These are phyloP conservation scores for Fusarium algeriense DNA, from an alignment of 2,329 filamentous ascomycete species.

Conservation along the genomic window DNA sequence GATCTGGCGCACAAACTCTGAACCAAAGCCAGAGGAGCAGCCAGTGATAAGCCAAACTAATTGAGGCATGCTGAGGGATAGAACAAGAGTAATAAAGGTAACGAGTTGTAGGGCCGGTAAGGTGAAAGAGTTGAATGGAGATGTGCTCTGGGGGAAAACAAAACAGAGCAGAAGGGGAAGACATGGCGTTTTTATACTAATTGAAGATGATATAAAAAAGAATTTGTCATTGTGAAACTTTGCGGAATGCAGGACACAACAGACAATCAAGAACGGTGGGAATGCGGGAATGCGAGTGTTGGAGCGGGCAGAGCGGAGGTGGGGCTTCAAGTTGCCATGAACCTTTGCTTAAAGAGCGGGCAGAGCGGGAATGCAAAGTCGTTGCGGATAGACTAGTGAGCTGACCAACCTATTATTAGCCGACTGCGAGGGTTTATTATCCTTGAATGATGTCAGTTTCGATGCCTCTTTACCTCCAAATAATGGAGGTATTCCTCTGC, in stretches of 20 bases:
- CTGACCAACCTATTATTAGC: neutral
- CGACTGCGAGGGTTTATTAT: neutral
- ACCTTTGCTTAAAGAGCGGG: neutral
- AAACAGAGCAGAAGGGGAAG: rapidly evolving
- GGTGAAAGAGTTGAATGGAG: too few relatives aligned
- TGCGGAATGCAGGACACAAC: too few relatives aligned
- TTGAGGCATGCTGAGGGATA: constrained; percentile 37
- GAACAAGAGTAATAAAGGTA: neutral
- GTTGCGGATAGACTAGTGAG: neutral
- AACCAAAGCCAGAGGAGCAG: constrained; percentile 51
- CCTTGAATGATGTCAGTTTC: neutral
- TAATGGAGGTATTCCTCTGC: neutral
- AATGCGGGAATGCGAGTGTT: neutral
- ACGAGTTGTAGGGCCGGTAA: neutral
- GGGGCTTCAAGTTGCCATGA: neutral
- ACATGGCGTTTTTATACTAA: neutral
- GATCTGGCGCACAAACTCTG: constrained; percentile 38
- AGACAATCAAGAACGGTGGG: too few relatives aligned
- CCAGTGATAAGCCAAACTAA: constrained; percentile 53
- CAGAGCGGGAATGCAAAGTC: neutral
- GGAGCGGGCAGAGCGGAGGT: constrained; percentile 4
- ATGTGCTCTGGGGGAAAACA: rapidly evolving
- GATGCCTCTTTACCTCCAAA: rapidly evolving
- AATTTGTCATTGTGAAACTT: neutral
- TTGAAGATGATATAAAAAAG: rapidly evolving